Percentiles rank a stretch among this genome's conserved stretches.
phyloP scores from a whole-genome alignment of 345 rosid species.

The Moricandia moricandioides region DNA sequence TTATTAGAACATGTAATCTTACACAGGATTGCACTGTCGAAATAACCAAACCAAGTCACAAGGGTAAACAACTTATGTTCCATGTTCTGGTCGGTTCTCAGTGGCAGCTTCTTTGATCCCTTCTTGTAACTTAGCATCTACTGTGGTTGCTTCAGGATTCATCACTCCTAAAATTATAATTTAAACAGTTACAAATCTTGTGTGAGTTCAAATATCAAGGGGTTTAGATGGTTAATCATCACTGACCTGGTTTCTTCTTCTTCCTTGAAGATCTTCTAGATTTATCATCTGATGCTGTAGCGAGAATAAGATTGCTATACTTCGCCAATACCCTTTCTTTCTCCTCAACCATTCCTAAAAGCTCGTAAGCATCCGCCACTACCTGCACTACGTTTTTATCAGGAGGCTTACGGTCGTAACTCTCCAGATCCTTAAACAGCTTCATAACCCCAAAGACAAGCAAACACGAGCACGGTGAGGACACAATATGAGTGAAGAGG shows the following conservation, averaged over 20 bases:
- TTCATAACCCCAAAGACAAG: slow-evolving; percentile 26
- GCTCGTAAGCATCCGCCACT: slow-evolving; percentile 80
- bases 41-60: background rate
- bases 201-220: background rate
- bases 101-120: slow-evolving; percentile 1
- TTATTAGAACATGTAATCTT: background rate
- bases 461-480: background rate
- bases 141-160: slow-evolving; percentile 27
- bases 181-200: background rate
- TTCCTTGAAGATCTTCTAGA: slow-evolving; percentile 40
- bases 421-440: slow-evolving; percentile 84
- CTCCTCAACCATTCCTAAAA: slow-evolving; percentile 63
- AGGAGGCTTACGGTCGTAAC: slow-evolving; percentile 77
- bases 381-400: slow-evolving; percentile 66
- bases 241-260: slow-evolving; percentile 48
- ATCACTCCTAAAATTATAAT: slow-evolving; percentile 13
- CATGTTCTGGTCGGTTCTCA: slow-evolving; percentile 3
- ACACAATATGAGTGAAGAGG: background rate
- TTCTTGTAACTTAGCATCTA: slow-evolving; percentile 16
- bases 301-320: slow-evolving; percentile 52
- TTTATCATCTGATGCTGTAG: slow-evolving; percentile 24
- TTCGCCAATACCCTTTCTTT: slow-evolving; percentile 58
- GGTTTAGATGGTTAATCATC: background rate
- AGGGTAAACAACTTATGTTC: background rate
- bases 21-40: background rate